Evolutionary conservation across 2,329 filamentous ascomycete genomes (phyloP), one percentile per base, ranked within the genome.

Genomic region (Aspergillus sp.): DNA sequence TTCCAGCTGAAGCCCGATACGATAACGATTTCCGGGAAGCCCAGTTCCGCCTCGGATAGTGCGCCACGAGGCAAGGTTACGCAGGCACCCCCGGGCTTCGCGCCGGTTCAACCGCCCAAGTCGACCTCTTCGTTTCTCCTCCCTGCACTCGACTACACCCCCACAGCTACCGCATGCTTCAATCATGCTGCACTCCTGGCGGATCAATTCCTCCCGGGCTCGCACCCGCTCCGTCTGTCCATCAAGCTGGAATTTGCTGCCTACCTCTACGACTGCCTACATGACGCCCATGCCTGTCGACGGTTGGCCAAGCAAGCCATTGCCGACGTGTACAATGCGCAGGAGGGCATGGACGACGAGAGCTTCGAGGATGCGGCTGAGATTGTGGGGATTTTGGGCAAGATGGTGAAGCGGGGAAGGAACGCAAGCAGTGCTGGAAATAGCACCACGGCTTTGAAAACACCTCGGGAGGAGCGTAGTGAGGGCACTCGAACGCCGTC

Each of bases 361-460:
- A 96, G 95, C 81, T 99, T 97, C 73, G 87, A 90, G 65, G 95
- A 98, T 74, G 92, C 93, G 0, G 92, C 92, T 60, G 90, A 94
- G 70, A 83, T 97, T 12, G 93, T 98, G 8, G 89, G 90, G 1
- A 88, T 95, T 0, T 77, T 98, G 1, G 92, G 91, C 6, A 91
- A 89, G 70, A 95, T 97, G 88, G 91, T 93, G 84, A 93, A 90
- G 77, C 85, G 92, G 53, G 89, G 89, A 7, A 72, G 73, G 0
- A 79, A 78, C 57, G 67, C 71, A 5, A 76, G 73, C 53, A 78
- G 74, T 61, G 72, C 70, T 1, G 70, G 66, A 9, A 72, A 70
- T 10, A 74, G 69, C 51, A 73, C 60, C 10, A 64, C 67, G 4
- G 66, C 68, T 1, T 64, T 68, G 28, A 67, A 63, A 12, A 66